Evolutionary conservation across 257 asterid species (phyloP).

Genomic region (Salvia hispanica): DNA sequence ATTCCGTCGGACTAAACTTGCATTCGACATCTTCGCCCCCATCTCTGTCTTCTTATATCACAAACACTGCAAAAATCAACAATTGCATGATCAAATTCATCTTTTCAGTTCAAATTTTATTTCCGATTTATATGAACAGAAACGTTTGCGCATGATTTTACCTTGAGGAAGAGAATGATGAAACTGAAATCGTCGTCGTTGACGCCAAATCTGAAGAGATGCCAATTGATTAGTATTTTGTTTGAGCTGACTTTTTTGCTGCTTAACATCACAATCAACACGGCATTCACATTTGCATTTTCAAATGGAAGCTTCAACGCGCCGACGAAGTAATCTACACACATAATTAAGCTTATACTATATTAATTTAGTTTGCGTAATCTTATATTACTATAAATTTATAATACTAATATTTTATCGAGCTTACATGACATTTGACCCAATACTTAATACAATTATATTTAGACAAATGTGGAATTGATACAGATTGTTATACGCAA

Average conservation of each 20-base stretch:
- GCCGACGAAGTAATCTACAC: conserved; percentile 17
- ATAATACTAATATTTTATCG: no score
- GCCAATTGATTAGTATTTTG: conserved; percentile 4
- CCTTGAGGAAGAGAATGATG: conserved; percentile 23
- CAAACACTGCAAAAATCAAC: background rate
- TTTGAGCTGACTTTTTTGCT: conserved; percentile 35
- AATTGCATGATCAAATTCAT: background rate
- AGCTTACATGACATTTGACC: no score
- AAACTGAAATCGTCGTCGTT: conserved; percentile 7
- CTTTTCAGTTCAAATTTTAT: background rate
- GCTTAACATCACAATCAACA: conserved; percentile 25
- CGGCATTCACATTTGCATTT: background rate
- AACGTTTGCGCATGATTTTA: background rate
- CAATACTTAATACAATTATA: no score
- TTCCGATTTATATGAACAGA: background rate
- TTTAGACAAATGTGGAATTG: no score
- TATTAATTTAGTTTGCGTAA: no score
- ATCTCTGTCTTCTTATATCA: conserved; percentile 14
- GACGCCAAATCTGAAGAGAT: conserved; percentile 16
- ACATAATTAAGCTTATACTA: background rate
- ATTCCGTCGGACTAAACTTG: background rate
- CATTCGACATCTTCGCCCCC: conserved; percentile 43
- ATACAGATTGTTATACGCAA: no score
- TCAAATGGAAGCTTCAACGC: background rate
- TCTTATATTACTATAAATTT: no score